phyloP scores from a whole-genome alignment of 192 early-diverging fungal genomes.

The Phycomyces nitens region DNA sequence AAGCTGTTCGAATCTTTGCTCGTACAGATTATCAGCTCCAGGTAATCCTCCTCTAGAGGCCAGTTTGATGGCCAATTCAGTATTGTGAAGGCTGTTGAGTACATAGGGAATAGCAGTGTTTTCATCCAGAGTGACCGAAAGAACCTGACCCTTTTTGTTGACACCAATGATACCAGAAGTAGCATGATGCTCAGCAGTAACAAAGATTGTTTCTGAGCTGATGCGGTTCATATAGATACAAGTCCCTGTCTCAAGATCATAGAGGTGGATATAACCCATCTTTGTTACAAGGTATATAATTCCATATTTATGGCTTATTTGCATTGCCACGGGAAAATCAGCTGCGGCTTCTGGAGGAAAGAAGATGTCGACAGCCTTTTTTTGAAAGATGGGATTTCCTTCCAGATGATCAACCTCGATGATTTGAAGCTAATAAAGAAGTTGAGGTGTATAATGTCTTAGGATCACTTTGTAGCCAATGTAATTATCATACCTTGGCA shows the following conservation, averaged over 20 bases:
- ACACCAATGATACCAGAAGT: conserved; percentile 90
- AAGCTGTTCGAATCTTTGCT: conserved; percentile 84
- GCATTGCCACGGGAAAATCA: conserved; percentile 99
- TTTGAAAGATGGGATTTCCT: conserved; percentile 84
- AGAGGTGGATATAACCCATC: conserved; percentile 96
- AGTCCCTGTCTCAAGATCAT: conserved; percentile 91
- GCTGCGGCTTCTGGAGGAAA: conserved; percentile 94
- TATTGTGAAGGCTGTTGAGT: conserved; percentile 73
- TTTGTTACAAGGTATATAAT: conserved; percentile 96
- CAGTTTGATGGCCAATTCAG: conserved; percentile 85
- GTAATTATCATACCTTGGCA: conserved; percentile 61
- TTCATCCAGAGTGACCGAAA: conserved; percentile 93
- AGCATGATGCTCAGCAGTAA: conserved; percentile 83
- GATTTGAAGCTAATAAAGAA: conserved; percentile 74
- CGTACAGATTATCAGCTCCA: conserved; percentile 90
- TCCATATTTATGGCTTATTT: conserved; percentile 90
- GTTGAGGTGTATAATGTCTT: not conserved
- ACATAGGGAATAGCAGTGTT: conserved; percentile 89
- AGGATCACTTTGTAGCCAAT: not conserved
- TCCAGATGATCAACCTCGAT: conserved; percentile 96
- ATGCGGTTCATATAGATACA: conserved; percentile 98
- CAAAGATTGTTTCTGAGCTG: conserved; percentile 97
- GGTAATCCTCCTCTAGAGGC: conserved; percentile 87
- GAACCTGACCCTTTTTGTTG: conserved; percentile 95
- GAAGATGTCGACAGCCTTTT: conserved; percentile 87